A percentile compares a stretch with the other conserved stretches of the same genome.
These are phyloP conservation scores for Eucalyptus lansdowneana DNA, from an alignment of 345 rosid genomes.

Conservation along the genomic window DNA sequence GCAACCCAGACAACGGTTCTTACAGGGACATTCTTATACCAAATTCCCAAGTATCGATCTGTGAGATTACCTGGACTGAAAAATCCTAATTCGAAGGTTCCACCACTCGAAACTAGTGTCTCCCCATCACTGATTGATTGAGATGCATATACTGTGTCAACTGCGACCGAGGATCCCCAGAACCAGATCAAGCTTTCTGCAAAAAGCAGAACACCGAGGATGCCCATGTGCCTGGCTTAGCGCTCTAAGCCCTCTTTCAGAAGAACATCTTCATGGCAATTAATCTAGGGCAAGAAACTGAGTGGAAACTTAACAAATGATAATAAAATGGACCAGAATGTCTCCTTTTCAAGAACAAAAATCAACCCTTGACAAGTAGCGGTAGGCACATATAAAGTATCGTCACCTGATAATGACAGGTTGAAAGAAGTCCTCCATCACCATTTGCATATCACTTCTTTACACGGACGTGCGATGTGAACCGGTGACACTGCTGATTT, in stretches of 20 bases:
- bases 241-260: background rate
- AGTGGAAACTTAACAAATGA: background rate
- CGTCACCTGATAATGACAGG: background rate
- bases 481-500: background rate
- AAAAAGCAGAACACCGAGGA: background rate
- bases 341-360: background rate
- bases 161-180: background rate
- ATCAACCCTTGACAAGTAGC: background rate
- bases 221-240: background rate
- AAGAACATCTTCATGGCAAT: background rate
- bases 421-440: background rate
- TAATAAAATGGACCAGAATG: background rate
- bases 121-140: conserved; percentile 2
- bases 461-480: background rate
- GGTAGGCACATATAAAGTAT: background rate
- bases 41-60: conserved; percentile 25
- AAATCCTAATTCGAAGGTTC: conserved; percentile 17
- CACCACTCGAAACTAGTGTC: conserved; percentile 2
- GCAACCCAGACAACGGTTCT: conserved; percentile 32
- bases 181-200: background rate
- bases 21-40: conserved; percentile 11
- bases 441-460: background rate
- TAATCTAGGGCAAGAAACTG: background rate
- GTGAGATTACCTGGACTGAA: conserved; percentile 5
- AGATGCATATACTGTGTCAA: background rate